Conservation (phyloP, 805 yeast species). For the Wickerhamomyces sydowiorum region DNA sequence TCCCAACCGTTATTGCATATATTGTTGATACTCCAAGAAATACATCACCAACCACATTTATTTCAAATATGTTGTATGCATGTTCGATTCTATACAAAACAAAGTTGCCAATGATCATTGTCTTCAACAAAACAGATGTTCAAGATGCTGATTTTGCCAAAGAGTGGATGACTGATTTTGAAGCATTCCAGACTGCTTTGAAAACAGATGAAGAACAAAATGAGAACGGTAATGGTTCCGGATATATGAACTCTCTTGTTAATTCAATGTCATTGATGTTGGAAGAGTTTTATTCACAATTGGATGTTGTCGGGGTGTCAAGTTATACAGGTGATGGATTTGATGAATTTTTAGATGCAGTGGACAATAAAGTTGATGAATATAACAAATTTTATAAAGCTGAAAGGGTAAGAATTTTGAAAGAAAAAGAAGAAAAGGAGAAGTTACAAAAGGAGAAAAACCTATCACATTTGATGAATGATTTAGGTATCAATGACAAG, state of each 20-base stretch:
- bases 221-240: constrained; percentile 57
- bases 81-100: constrained; percentile 96
- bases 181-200: constrained; percentile 78
- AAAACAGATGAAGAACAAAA: constrained; percentile 60
- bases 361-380: constrained; percentile 83
- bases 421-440: constrained; percentile 73
- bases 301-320: constrained; percentile 91
- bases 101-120: constrained; percentile 92
- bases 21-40: constrained; percentile 96
- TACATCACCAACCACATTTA: constrained; percentile 91
- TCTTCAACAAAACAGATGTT: constrained; percentile 92
- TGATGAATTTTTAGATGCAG: constrained; percentile 81
- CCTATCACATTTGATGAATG: constrained; percentile 73
- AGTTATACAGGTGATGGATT: constrained; percentile 92
- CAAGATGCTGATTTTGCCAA: constrained; percentile 79
- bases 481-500: constrained; percentile 60
- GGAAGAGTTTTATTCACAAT: constrained; percentile 90
- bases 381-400: constrained; percentile 76
- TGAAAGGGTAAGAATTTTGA: constrained; percentile 77
- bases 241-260: constrained; percentile 90
- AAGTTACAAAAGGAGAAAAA: constrained; percentile 66
- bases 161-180: constrained; percentile 98
- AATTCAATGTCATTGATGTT: constrained; percentile 94
- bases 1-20: constrained; percentile 94
- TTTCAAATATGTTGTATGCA: constrained; percentile 97